These are phyloP conservation scores for Cornus kousa DNA, from an alignment of 148 eudicot species.

Conservation along the genomic window DNA sequence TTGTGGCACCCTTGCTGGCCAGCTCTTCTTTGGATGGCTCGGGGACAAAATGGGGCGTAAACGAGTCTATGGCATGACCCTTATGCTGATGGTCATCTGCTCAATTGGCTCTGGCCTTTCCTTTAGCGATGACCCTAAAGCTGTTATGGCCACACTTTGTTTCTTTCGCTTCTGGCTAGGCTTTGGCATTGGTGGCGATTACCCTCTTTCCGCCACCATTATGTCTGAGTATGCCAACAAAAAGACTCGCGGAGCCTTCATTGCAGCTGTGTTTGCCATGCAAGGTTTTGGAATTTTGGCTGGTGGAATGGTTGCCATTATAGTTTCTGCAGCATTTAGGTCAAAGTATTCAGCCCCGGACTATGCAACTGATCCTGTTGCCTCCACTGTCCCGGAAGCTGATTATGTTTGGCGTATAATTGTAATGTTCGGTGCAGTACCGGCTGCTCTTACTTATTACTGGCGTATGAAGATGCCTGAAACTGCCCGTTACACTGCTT, in stretches of 20 bases:
- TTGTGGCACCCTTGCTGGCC: constrained; percentile 49
- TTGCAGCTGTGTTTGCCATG: constrained; percentile 73
- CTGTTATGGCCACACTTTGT: constrained; percentile 45
- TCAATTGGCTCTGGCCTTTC: constrained; percentile 53
- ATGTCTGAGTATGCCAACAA: constrained; percentile 67
- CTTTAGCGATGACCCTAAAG: constrained; percentile 24
- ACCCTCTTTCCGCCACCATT: constrained; percentile 58
- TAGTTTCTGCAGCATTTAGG: constrained; percentile 40
- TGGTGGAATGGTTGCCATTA: constrained; percentile 45
- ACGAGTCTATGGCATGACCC: constrained; percentile 46
- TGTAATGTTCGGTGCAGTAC: constrained; percentile 61
- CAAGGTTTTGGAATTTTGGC: constrained; percentile 65
- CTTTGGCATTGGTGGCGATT: constrained; percentile 67
- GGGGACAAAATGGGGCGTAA: constrained; percentile 56
- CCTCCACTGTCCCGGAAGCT: constrained; percentile 42
- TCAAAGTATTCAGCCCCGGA: constrained; percentile 34
- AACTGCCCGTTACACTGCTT: constrained; percentile 66
- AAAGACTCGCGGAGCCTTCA: constrained; percentile 59
- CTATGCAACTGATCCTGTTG: constrained; percentile 9
- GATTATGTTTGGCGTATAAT: constrained; percentile 77
- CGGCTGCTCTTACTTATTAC: constrained; percentile 56
- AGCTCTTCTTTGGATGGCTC: constrained; percentile 68
- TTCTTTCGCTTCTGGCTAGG: constrained; percentile 65
- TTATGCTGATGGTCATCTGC: constrained; percentile 44
- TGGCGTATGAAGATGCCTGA: constrained; percentile 93